Evolutionary conservation across 1,284 basidiomycete genomes (phyloP), one percentile per base, ranked within the genome.

Genomic region (Ceratobasidium sp.): DNA sequence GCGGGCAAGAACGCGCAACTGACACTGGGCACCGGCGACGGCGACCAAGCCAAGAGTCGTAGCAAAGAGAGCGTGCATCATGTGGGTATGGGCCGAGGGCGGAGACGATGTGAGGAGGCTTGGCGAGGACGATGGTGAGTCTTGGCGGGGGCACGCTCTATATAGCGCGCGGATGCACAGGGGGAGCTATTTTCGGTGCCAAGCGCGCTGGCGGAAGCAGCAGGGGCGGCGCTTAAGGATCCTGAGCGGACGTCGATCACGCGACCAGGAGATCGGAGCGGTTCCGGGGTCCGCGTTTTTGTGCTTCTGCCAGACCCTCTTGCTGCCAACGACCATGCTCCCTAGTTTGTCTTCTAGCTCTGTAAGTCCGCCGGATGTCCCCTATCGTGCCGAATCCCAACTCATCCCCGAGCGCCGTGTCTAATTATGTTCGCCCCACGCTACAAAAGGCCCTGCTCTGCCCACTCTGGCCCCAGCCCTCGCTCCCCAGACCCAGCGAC

Each of bases 231-330:
- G 53, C 29, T 31, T 31, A 29, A 14, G 29, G 53, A 56, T 24
- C 53, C 53, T 56, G n/a, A n/a, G n/a, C n/a, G n/a, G 22, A n/a
- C 65, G 65, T 39, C 65, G 65, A 69, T 69, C 65, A 69, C 37
- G 37, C 19, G 22, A 51, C 64, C 64, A 19, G 31, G 8, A 34
- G 64, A 66, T 66, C 64, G 64, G 64, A 66, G 48, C 8, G 48
- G 22, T 22, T 37, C 64, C 48, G 48, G 64, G 64, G 64, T 53
- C 48, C 37, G 1, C 16, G 53, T 24, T 56, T 56, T 31, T 56
- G 3, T 1, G 53, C 53, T 56, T 29, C 29, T 56, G n/a, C 4
- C n/a, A 43, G 14, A 62, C 5, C 34, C n/a, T 62, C 14, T 22
- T 62, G 19, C 37, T 61, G 29, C 37, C 61, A 9, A 22, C 61